A percentile compares a stretch with the other conserved stretches of the same genome.
Evolutionary conservation across 2,329 filamentous ascomycete genomes (phyloP).

Genomic region (Botrytis pseudocinerea): DNA sequence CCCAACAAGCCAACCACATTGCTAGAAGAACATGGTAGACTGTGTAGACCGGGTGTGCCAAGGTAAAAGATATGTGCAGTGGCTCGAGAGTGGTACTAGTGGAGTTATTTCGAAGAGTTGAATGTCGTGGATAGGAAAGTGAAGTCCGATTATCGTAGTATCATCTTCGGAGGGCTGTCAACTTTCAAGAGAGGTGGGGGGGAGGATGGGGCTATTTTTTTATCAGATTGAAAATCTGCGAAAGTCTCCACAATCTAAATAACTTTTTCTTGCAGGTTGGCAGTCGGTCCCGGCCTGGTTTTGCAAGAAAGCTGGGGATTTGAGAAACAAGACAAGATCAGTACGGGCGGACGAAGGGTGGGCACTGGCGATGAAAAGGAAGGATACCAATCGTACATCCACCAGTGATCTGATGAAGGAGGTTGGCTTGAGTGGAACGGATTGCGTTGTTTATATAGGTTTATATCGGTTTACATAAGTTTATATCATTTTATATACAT

Average conservation of each 20-base stretch:
- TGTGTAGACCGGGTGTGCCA: neutral
- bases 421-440: neutral
- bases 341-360: too few species aligned
- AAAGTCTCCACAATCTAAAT: slow-evolving; percentile 1
- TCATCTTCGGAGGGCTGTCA: slow-evolving; percentile 6
- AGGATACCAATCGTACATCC: neutral
- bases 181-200: neutral
- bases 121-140: neutral
- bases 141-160: slow-evolving; percentile 7
- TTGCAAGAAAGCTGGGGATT: neutral
- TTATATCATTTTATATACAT: neutral
- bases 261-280: neutral
- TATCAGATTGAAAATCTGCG: slow-evolving; percentile 20
- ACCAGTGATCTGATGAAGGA: neutral
- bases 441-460: neutral
- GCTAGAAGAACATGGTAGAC: slow-evolving; percentile 14
- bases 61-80: neutral
- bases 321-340: too few species aligned
- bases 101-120: neutral
- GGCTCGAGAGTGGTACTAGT: neutral
- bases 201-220: slow-evolving; percentile 12
- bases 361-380: neutral
- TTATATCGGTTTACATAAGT: neutral
- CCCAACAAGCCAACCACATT: slow-evolving; percentile 11
- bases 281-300: neutral